A percentile compares a stretch with the other conserved stretches of the same genome.
Evolutionary conservation across 2,329 filamentous ascomycete species (phyloP).

Genomic region (Hypoxylon sp.): DNA sequence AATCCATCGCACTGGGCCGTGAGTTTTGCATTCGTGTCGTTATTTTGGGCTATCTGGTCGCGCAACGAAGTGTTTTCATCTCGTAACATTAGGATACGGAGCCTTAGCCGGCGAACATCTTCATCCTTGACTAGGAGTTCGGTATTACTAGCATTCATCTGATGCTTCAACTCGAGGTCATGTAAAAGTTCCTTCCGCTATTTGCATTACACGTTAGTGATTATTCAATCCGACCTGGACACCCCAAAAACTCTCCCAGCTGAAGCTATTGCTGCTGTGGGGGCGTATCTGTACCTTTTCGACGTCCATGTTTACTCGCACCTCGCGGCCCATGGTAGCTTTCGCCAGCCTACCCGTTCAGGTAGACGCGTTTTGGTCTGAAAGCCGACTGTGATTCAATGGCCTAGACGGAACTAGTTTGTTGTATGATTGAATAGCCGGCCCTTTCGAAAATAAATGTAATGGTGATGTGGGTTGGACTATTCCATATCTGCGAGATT

Average conservation of each 20-base stretch:
- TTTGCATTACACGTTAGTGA: constrained; percentile 15
- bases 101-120: constrained; percentile 74
- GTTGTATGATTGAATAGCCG: constrained; percentile 7
- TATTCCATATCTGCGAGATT: background rate
- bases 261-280: background rate
- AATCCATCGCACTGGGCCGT: constrained; percentile 56
- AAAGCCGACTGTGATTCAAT: background rate
- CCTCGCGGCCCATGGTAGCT: constrained; percentile 45
- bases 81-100: constrained; percentile 77
- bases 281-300: constrained; percentile 52
- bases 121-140: constrained; percentile 81
- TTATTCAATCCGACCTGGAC: constrained; percentile 5
- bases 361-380: constrained; percentile 40
- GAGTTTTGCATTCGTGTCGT: constrained; percentile 51
- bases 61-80: constrained; percentile 80
- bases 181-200: constrained; percentile 63
- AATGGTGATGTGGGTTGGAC: constrained; percentile 7
- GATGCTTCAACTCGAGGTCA: constrained; percentile 77
- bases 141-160: constrained; percentile 72
- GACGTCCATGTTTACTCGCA: constrained; percentile 54
- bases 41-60: constrained; percentile 64
- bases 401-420: background rate
- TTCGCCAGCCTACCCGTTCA: constrained; percentile 48
- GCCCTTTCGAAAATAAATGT: constrained; percentile 8
- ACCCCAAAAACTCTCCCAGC: background rate